A percentile compares a stretch with the other conserved stretches of the same genome.
phyloP scores from a whole-genome alignment of 306 rosid genomes.

The Dalbergia cultrata region DNA sequence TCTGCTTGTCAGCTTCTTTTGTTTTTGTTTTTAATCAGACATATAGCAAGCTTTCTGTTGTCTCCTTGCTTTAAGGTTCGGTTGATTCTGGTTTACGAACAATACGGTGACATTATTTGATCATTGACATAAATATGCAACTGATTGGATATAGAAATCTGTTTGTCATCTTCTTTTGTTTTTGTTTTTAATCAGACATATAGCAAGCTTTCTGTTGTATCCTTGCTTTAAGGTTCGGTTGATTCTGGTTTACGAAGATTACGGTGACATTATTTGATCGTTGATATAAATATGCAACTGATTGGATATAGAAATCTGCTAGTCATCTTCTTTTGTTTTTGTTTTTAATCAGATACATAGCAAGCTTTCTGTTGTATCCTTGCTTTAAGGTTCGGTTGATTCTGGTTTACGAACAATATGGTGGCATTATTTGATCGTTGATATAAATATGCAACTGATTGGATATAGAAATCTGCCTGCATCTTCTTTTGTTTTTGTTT shows the following conservation, averaged over 20 bases:
- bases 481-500: slow-evolving; percentile 1
- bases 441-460: background rate
- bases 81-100: background rate
- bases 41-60: slow-evolving; percentile 4
- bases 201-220: slow-evolving; percentile 31
- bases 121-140: slow-evolving; percentile 5
- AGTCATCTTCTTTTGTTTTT: background rate
- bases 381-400: slow-evolving; percentile 33
- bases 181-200: background rate
- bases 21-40: background rate
- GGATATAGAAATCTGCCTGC: too few relatives aligned
- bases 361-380: slow-evolving; percentile 36
- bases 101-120: background rate
- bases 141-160: too few relatives aligned
- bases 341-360: background rate
- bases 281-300: background rate
- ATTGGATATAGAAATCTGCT: too few relatives aligned
- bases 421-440: slow-evolving; percentile 13
- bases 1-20: background rate
- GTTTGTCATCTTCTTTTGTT: background rate
- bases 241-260: background rate
- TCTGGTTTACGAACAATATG: too few relatives aligned
- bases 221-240: slow-evolving; percentile 31
- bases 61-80: slow-evolving; percentile 31
- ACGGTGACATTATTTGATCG: background rate